Evolutionary conservation across 371 early-diverging fungal species (phyloP).

Genomic region (Mucor piriformis): DNA sequence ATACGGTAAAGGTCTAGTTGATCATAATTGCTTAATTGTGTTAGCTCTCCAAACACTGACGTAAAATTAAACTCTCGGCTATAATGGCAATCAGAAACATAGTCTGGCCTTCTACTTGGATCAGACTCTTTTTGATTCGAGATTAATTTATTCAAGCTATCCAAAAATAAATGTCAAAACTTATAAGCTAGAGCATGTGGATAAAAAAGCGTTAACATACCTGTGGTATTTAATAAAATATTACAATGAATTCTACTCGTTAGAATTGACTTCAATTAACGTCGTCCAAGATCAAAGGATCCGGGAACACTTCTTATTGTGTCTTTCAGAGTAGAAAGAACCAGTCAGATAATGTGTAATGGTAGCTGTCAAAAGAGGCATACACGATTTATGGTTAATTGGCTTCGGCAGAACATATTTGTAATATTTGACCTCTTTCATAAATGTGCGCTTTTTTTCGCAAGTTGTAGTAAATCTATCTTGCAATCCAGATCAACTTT

Average conservation of each 20-base stretch:
- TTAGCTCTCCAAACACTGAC: constrained; percentile 1
- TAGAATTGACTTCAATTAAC: too few species aligned
- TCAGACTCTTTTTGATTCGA: not conserved
- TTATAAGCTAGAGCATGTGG: not conserved
- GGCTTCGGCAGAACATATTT: too few species aligned
- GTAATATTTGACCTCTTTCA: constrained; percentile 1
- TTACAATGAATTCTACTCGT: not conserved
- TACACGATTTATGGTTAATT: too few species aligned
- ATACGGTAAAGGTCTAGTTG: not conserved
- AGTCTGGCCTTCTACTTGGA: constrained; percentile 2
- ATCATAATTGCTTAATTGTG: not conserved
- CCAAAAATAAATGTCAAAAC: not conserved
- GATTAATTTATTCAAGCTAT: constrained; percentile 1
- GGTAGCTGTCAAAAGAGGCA: too few species aligned
- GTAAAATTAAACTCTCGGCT: constrained; percentile 2
- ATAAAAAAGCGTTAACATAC: not conserved
- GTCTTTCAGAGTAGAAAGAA: constrained; percentile 1
- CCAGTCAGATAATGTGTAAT: not conserved
- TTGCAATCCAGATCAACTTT: not conserved
- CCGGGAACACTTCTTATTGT: too few species aligned
- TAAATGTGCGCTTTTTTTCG: constrained; percentile 1
- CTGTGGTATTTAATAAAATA: not conserved
- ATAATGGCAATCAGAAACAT: not conserved
- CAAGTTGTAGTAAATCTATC: not conserved
- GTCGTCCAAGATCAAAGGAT: too few species aligned